A percentile compares a stretch with the other conserved stretches of the same genome.
Conservation (phyloP, 192 early-diverging fungal genomes). For the Pilaira anomala region DNA sequence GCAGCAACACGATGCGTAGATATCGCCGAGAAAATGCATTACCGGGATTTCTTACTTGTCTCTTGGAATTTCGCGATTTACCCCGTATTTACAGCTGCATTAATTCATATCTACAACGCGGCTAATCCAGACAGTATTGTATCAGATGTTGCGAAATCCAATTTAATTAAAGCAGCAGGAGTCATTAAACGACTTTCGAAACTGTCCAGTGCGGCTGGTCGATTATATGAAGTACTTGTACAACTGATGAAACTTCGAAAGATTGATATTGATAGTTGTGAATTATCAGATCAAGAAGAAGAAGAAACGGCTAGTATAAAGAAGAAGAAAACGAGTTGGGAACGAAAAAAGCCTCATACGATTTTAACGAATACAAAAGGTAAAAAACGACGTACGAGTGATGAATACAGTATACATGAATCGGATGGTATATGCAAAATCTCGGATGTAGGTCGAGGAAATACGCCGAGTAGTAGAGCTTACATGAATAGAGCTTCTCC, state of each 20-base stretch:
- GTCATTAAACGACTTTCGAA: constrained; percentile 29
- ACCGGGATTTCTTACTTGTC: constrained; percentile 28
- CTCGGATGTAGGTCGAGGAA: neutral
- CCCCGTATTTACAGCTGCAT: constrained; percentile 31
- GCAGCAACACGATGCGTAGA: constrained; percentile 35
- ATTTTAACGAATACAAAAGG: neutral
- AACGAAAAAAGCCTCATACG: neutral
- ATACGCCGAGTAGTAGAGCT: neutral
- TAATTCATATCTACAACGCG: constrained; percentile 33
- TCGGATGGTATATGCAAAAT: neutral
- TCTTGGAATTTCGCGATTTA: constrained; percentile 41
- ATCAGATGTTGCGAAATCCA: constrained; percentile 18
- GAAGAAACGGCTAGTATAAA: neutral
- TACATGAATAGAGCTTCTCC: neutral
- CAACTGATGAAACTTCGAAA: constrained; percentile 22
- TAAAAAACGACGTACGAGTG: neutral
- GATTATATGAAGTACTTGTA: constrained; percentile 15
- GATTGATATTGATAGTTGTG: constrained; percentile 5
- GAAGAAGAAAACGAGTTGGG: neutral
- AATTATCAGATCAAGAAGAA: neutral
- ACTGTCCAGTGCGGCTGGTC: constrained; percentile 15
- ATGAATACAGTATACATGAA: neutral
- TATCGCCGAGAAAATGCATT: constrained; percentile 39
- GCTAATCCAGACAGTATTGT: constrained; percentile 20
- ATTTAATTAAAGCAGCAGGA: constrained; percentile 24